These are phyloP conservation scores for Aspergillus terreus DNA, from an alignment of 2,329 filamentous ascomycete genomes.

Conservation along the genomic window DNA sequence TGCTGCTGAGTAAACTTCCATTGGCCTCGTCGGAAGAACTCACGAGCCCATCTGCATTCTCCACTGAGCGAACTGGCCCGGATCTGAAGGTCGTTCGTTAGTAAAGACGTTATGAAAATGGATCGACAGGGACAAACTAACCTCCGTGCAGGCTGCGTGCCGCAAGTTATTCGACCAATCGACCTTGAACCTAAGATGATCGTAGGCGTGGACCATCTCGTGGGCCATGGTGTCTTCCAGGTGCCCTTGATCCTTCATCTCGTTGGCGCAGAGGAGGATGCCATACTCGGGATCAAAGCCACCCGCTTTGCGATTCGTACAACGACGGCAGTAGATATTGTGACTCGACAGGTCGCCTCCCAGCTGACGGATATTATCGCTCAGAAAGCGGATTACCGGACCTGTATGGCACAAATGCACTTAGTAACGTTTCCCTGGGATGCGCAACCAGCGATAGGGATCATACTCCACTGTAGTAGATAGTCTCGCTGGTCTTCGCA, in stretches of 20 bases:
- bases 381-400: conserved; percentile 82
- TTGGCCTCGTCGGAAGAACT: conserved; percentile 80
- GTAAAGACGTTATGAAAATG: not conserved
- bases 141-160: conserved; percentile 93
- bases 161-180: conserved; percentile 75
- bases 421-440: not conserved
- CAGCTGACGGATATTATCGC: conserved; percentile 72
- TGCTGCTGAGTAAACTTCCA: conserved; percentile 89
- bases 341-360: conserved; percentile 68
- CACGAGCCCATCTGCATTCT: conserved; percentile 85
- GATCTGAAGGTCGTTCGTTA: conserved; percentile 56
- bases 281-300: conserved; percentile 85
- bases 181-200: conserved; percentile 86
- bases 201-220: conserved; percentile 97
- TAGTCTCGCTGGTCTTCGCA: conserved; percentile 83
- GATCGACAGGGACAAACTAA: conserved; percentile 36
- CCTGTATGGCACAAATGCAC: conserved; percentile 34
- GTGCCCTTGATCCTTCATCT: conserved; percentile 73
- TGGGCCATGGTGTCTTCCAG: conserved; percentile 92
- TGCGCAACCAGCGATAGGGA: conserved; percentile 6
- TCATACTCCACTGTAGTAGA: conserved; percentile 68
- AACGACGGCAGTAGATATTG: conserved; percentile 81
- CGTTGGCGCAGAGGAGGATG: conserved; percentile 89
- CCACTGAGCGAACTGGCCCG: conserved; percentile 88
- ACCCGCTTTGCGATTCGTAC: conserved; percentile 67